These are phyloP conservation scores for Smittium culicis DNA, from an alignment of 371 early-diverging fungal species.

Conservation along the genomic window DNA sequence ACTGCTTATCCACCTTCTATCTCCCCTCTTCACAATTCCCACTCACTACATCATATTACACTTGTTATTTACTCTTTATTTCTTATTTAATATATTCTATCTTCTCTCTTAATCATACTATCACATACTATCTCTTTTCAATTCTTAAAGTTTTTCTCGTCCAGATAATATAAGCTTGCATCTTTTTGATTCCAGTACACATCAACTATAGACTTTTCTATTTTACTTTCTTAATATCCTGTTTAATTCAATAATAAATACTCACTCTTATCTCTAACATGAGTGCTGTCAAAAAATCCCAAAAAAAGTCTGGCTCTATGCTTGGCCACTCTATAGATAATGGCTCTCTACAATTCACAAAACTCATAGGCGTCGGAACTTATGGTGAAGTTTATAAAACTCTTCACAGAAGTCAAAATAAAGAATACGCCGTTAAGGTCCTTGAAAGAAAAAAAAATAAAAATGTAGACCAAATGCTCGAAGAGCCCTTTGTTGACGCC, in stretches of 20 bases:
- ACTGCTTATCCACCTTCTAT: too few relatives aligned
- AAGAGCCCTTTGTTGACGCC: conserved; percentile 23
- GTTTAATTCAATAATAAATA: background rate
- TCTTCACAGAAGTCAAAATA: conserved; percentile 21
- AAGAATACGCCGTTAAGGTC: conserved; percentile 30
- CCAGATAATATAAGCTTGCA: too few relatives aligned
- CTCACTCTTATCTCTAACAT: background rate
- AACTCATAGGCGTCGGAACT: conserved; percentile 34
- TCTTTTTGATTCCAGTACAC: too few relatives aligned
- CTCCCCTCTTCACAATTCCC: too few relatives aligned
- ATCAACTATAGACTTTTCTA: too few relatives aligned
- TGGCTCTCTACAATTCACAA: conserved; percentile 28
- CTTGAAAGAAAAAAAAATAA: conserved; percentile 21
- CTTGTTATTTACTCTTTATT: too few relatives aligned
- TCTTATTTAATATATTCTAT: too few relatives aligned
- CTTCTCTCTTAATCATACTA: too few relatives aligned
- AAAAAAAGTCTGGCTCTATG: conserved; percentile 20
- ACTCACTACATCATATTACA: too few relatives aligned
- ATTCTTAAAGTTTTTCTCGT: too few relatives aligned
- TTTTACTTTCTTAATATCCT: background rate
- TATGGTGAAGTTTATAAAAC: conserved; percentile 34
- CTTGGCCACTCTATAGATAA: conserved; percentile 31
- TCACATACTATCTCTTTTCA: too few relatives aligned
- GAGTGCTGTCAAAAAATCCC: background rate
- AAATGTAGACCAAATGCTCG: background rate